phyloP scores from a whole-genome alignment of 2,329 filamentous ascomycete genomes.

The Ophiostoma perfectum region DNA sequence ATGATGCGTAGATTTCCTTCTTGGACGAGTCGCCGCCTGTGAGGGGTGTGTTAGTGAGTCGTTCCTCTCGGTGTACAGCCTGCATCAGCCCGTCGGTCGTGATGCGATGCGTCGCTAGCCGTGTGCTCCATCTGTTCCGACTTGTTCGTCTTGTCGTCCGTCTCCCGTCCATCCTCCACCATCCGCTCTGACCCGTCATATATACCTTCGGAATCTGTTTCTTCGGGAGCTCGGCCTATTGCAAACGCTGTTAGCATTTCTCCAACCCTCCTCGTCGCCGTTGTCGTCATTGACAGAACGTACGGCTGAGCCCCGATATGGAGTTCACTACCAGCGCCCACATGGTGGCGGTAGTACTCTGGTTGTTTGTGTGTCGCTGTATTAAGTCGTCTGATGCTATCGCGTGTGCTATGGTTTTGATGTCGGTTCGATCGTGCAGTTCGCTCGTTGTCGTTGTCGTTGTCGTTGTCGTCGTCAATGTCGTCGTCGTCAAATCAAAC shows the following conservation, averaged over 20 bases:
- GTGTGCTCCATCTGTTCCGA: not conserved
- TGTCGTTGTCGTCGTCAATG: not conserved
- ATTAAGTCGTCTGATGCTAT: not conserved
- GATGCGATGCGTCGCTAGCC: constrained; percentile 21
- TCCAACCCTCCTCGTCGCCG: not conserved
- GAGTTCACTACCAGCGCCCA: constrained; percentile 15
- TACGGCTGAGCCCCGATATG: constrained; percentile 13
- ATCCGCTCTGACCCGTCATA: not conserved
- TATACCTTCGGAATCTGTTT: constrained; percentile 45
- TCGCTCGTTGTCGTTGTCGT: not conserved
- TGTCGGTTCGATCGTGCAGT: not conserved
- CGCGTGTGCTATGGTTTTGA: not conserved
- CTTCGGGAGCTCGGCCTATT: constrained; percentile 42
- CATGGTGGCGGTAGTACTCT: not conserved
- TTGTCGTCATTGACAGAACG: not conserved
- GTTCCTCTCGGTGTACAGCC: not conserved
- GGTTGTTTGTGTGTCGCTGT: not conserved
- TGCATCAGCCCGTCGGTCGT: not conserved
- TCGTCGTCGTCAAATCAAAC: constrained; percentile 5
- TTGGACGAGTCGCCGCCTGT: constrained; percentile 71
- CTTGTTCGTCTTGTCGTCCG: not conserved
- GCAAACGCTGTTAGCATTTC: constrained; percentile 13
- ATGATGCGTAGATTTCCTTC: constrained; percentile 93
- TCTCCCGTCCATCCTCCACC: not conserved
- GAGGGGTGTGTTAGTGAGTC: constrained; percentile 23